Evolutionary conservation across 129 eudicot species (phyloP).

Genomic region (Chrysanthemum lavandulifolium): DNA sequence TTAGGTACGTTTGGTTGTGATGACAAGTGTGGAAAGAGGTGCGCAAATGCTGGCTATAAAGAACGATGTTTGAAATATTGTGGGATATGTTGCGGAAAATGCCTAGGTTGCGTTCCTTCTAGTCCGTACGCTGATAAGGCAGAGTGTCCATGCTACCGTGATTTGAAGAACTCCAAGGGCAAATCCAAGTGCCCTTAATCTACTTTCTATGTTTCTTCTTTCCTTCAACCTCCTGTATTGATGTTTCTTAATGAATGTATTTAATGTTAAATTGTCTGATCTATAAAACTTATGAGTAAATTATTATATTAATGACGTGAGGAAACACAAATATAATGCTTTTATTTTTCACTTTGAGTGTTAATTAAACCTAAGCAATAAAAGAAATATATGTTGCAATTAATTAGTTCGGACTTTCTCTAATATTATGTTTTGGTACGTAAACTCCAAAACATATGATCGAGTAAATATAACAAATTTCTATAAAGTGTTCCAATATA

Average conservation of each 20-base stretch:
- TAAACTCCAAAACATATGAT: no score
- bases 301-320: neutral
- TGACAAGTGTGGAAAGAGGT: conserved; percentile 37
- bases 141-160: conserved; percentile 72
- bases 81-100: conserved; percentile 50
- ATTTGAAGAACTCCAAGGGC: conserved; percentile 63
- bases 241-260: neutral
- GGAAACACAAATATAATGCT: neutral
- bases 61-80: conserved; percentile 55
- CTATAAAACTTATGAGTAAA: neutral
- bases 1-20: conserved; percentile 34
- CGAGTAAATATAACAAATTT: no score
- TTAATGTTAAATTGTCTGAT: conserved; percentile 1
- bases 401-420: no score
- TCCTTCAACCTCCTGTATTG: neutral
- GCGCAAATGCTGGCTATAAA: conserved; percentile 34
- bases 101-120: conserved; percentile 63
- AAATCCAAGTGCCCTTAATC: conserved; percentile 60
- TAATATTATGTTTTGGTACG: no score
- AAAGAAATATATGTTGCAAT: no score
- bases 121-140: conserved; percentile 60
- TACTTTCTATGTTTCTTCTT: neutral
- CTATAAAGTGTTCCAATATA: no score
- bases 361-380: neutral
- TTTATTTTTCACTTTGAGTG: neutral